Evolutionary conservation across 306 rosid genomes (phyloP).

Genomic region (Alnus rubra): DNA sequence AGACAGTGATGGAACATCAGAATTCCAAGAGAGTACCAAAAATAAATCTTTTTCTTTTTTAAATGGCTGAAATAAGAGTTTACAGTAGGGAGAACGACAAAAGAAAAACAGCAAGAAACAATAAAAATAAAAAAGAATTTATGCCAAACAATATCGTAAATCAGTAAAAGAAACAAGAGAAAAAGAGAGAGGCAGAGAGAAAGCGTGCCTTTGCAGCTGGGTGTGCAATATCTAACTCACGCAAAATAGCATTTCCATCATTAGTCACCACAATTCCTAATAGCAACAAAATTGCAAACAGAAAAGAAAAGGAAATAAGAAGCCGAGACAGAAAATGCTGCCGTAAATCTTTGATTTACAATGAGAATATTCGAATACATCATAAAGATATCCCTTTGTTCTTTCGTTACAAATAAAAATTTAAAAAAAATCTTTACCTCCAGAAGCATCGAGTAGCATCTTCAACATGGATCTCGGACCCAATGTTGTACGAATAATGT

Average conservation of each 20-base stretch:
- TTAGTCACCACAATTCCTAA: constrained; percentile 96
- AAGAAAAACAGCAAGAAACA: not conserved
- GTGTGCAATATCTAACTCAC: constrained; percentile 92
- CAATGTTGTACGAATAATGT: constrained; percentile 87
- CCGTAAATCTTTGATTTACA: not conserved
- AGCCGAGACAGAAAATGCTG: not conserved
- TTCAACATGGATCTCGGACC: constrained; percentile 98
- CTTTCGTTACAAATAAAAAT: not conserved
- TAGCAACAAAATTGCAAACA: constrained; percentile 3
- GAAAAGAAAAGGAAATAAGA: not conserved
- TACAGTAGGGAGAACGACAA: not conserved
- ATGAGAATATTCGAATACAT: not conserved
- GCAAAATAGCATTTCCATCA: constrained; percentile 95
- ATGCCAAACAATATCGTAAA: constrained; percentile 13
- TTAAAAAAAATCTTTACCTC: constrained; percentile 54
- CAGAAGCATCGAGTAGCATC: constrained; percentile 81
- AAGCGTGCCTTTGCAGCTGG: constrained; percentile 91
- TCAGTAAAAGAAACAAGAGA: not conserved
- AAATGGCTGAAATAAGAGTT: not conserved
- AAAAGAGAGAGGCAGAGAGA: constrained; percentile 11
- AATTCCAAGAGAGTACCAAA: constrained; percentile 1
- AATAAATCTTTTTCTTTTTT: not conserved
- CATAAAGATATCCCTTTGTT: too few species aligned
- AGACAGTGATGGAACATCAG: constrained; percentile 14
- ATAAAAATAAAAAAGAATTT: too few species aligned